phyloP scores from a whole-genome alignment of 495 filamentous ascomycete species.

The Hypoxylon lenormandii region DNA sequence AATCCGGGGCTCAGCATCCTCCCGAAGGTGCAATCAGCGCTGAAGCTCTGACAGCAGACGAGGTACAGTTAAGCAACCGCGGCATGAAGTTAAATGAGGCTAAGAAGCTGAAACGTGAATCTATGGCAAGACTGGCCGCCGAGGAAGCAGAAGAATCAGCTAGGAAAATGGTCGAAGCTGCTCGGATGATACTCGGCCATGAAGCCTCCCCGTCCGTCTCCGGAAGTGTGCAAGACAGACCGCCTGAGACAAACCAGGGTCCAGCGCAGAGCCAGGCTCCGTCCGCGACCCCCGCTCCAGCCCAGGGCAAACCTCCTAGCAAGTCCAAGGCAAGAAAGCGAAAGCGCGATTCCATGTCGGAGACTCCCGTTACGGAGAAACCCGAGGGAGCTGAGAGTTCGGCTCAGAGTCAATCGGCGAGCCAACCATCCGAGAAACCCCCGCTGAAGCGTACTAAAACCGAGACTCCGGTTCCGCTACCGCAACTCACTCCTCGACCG shows the following conservation, averaged over 20 bases:
- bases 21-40: constrained; percentile 64
- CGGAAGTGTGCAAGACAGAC: constrained; percentile 43
- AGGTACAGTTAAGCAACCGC: constrained; percentile 76
- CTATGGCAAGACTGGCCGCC: constrained; percentile 73
- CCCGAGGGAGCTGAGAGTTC: constrained; percentile 51
- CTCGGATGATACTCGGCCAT: constrained; percentile 62
- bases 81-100: constrained; percentile 93
- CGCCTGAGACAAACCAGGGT: constrained; percentile 36
- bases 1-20: constrained; percentile 60
- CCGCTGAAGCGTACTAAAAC: constrained; percentile 69
- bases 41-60: constrained; percentile 64
- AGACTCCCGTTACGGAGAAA: constrained; percentile 58
- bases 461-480: constrained; percentile 65
- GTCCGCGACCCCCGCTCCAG: constrained; percentile 4
- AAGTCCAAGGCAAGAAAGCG: constrained; percentile 62
- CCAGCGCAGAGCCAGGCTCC: constrained; percentile 18
- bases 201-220: constrained; percentile 48
- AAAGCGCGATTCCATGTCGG: constrained; percentile 64
- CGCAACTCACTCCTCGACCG: constrained; percentile 53
- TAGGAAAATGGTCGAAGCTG: constrained; percentile 66
- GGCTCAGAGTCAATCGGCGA: constrained; percentile 38
- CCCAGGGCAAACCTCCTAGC: constrained; percentile 35
- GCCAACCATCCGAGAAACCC: constrained; percentile 46
- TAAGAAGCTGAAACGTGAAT: constrained; percentile 88
- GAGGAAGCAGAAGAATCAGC: constrained; percentile 74